Evolutionary conservation across 75 land plant species (phyloP), one percentile per base, ranked within the genome.

Genomic region (Selaginella moellendorffii): DNA sequence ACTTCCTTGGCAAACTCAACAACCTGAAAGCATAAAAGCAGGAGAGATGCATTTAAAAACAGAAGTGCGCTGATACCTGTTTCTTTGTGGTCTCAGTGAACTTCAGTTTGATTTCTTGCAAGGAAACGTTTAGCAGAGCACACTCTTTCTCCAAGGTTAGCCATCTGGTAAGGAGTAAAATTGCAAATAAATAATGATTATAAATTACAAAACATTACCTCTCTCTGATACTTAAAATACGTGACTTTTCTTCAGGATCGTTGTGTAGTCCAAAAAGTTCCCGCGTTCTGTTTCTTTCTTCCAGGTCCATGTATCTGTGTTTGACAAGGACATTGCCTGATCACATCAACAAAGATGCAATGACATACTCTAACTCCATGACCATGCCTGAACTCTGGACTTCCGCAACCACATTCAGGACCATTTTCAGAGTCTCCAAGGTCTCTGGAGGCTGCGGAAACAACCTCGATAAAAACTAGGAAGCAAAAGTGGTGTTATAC

Each of bases 321-420:
- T 23, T 12, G 26, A 24, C 28, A 2, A 25, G 18, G 14, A 22
- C 5, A 62, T 62, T 1, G 25, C 26, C 5, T 60, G 1, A 60
- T 22, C 26, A 60, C 28, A 10, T 23, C 28, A 17, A 1, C 28
- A 69, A 31, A 20, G 5, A 28, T 12, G 1, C 21, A 19, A 27
- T 0, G 10, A 54, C 75, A 61, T 52, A 73, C 75, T 73, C 75
- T 21, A 73, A 26, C 63, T 73, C 75, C 63, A 73, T 63, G n/a
- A 68, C 30, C 75, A 73, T 73, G 0, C 71, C 71, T 29, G 65
- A 29, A 25, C 61, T 63, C 28, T 67, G 69, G 52, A 73, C 54
- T 63, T 73, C 75, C 26, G 53, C 70, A 21, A 73, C 75, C 52
- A 68, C 75, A 63, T 73, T 73, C 26, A 73, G 65, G 1, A 73